phyloP scores from a whole-genome alignment of 2,329 filamentous ascomycete species.

The Volutella citrinella region DNA sequence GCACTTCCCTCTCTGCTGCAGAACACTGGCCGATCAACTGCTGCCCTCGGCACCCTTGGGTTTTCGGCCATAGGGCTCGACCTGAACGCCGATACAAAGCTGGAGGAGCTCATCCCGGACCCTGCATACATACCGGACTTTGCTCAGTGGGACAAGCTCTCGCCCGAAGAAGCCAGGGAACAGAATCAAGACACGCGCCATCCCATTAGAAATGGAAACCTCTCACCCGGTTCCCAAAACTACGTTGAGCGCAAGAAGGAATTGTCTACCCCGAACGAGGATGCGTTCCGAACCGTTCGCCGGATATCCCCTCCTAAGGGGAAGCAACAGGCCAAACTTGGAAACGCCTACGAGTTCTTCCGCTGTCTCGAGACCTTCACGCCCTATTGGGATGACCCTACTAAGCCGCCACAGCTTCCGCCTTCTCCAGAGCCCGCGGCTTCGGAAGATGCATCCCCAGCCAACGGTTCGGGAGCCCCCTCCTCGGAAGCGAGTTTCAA shows the following conservation, averaged over 20 bases:
- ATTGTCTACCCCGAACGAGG: slow-evolving; percentile 53
- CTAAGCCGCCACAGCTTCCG: slow-evolving; percentile 31
- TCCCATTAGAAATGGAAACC: slow-evolving; percentile 49
- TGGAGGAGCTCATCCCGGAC: slow-evolving; percentile 52
- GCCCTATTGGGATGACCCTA: slow-evolving; percentile 61
- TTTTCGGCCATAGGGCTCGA: slow-evolving; percentile 58
- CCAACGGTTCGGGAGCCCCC: slow-evolving; percentile 7
- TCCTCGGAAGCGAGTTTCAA: slow-evolving; percentile 11
- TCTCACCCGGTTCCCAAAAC: slow-evolving; percentile 54
- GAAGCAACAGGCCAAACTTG: slow-evolving; percentile 51
- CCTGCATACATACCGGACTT: slow-evolving; percentile 52
- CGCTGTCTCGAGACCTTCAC: slow-evolving; percentile 59
- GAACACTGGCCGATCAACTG: slow-evolving; percentile 47
- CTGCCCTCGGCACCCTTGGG: slow-evolving; percentile 38
- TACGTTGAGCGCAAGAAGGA: slow-evolving; percentile 59
- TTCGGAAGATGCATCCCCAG: slow-evolving; percentile 16
- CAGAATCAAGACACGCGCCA: slow-evolving; percentile 46
- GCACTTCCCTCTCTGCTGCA: slow-evolving; percentile 52
- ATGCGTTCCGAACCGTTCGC: slow-evolving; percentile 60
- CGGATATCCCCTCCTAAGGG: slow-evolving; percentile 54
- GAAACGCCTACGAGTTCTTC: slow-evolving; percentile 65
- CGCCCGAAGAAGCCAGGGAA: slow-evolving; percentile 46
- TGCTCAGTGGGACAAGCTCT: slow-evolving; percentile 47
- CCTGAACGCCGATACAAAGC: slow-evolving; percentile 48
- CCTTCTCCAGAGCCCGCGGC: slow-evolving; percentile 31